Percentiles rank a stretch among this genome's conserved stretches.
These are phyloP conservation scores for Cryptococcus wingfieldii DNA, from an alignment of 1,284 basidiomycete species.

Conservation along the genomic window DNA sequence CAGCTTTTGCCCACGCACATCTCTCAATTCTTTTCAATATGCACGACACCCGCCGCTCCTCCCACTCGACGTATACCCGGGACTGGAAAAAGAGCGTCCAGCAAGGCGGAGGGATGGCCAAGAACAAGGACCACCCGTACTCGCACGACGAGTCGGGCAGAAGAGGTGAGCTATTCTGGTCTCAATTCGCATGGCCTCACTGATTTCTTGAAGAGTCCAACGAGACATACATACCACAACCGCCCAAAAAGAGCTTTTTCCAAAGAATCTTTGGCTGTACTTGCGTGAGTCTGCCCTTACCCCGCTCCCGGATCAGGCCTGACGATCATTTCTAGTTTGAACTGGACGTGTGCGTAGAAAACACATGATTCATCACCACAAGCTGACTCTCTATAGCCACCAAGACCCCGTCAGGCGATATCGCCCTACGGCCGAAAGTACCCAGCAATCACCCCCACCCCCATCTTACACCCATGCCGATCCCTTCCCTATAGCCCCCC, in stretches of 20 bases:
- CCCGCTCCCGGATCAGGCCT: neutral
- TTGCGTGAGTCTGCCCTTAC: neutral
- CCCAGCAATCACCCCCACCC: neutral
- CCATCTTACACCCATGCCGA: neutral
- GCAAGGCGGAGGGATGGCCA: neutral
- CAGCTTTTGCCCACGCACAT: no score
- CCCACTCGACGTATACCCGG: neutral
- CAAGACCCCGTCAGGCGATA: neutral
- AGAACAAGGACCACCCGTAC: neutral
- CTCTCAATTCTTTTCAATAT: no score
- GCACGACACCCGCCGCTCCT: neutral
- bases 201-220: neutral
- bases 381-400: neutral
- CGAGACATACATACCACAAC: neutral
- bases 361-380: neutral
- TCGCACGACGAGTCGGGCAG: neutral
- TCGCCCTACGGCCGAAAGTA: neutral
- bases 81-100: neutral
- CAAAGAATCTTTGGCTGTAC: neutral
- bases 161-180: constrained; percentile 1
- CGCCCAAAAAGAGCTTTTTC: neutral
- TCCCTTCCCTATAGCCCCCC: neutral
- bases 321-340: neutral
- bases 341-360: neutral
- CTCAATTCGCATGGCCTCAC: neutral